phyloP scores from a whole-genome alignment of 2,329 filamentous ascomycete species.

The Ilyonectria robusta region DNA sequence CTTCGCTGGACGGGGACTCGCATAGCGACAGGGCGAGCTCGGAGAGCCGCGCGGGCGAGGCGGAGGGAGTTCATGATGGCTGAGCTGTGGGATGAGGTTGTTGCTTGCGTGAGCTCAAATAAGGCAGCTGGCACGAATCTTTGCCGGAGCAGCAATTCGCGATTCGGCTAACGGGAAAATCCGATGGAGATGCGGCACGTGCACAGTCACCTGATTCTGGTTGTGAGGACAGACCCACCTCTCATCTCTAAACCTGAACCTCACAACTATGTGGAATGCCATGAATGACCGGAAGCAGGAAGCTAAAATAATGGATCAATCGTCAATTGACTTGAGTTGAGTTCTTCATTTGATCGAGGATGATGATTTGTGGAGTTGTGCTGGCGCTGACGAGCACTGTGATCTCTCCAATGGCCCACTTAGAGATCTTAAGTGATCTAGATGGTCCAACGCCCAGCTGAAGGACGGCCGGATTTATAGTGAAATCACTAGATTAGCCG shows the following conservation, averaged over 20 bases:
- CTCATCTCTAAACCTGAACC: background rate
- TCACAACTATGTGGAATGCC: background rate
- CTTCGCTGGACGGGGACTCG: constrained; percentile 85
- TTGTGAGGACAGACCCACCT: background rate
- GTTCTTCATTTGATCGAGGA: background rate
- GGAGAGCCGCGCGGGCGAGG: constrained; percentile 90
- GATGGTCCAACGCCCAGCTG: background rate
- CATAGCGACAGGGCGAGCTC: constrained; percentile 84
- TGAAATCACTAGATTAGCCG: background rate
- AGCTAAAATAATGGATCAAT: background rate
- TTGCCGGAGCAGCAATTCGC: constrained; percentile 58
- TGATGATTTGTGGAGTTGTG: background rate
- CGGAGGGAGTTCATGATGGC: constrained; percentile 93
- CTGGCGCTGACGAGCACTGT: background rate
- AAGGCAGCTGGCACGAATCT: constrained; percentile 65
- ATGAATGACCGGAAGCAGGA: background rate
- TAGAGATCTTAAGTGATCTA: background rate
- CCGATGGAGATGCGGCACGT: constrained; percentile 54
- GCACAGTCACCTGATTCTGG: constrained; percentile 48
- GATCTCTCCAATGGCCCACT: background rate
- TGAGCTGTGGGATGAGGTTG: constrained; percentile 65
- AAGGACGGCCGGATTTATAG: no score
- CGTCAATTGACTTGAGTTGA: no score
- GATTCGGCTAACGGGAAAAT: constrained; percentile 58
- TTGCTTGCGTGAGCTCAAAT: constrained; percentile 60